Evolutionary conservation across 441 rosid genomes (phyloP), one percentile per base, ranked within the genome.

Genomic region (Omphalea diandra): DNA sequence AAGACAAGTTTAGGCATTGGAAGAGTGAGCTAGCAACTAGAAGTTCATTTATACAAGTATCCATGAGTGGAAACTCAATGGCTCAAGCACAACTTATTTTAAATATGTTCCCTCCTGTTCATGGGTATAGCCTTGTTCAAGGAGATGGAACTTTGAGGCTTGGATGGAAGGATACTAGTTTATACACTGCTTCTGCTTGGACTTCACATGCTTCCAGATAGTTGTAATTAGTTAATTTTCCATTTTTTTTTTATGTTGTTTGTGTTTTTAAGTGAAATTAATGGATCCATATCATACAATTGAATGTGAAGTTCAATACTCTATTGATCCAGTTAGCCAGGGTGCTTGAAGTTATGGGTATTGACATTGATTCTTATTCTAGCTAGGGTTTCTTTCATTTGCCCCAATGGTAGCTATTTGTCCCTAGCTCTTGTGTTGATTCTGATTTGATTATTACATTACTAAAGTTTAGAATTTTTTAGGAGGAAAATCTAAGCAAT

Each of bases 171-270:
- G 88, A 84, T 10, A 85, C 88, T 22, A 79, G 84, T 77, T 79
- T 85, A 85, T 79, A 82, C 38, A 81, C 91, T 29, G 94, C 87
- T 76, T 88, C 94, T 44, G 79, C 86, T 56, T 86, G 94, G 94
- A 88, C 89, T 12, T 79, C 84, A 24, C 84, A 41, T 31, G 69
- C 69, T 74, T 72, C 82, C 54, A 54, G 75, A 72, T 77, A 80
- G 75, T n/a, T n/a, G n/a, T n/a, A n/a, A n/a, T n/a, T n/a, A n/a
- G n/a, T n/a, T n/a, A n/a, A n/a, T n/a, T n/a, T n/a, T n/a, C n/a
- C n/a, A n/a, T n/a, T n/a, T n/a, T n/a, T 5, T 35, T 27, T 33
- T 22, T 22, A 22, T 2, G 20, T n/a, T 47, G 43, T 67, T 6
- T 14, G 7, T 67, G 24, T 17, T 18, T 55, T 43, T 7, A 26